A percentile compares a stretch with the other conserved stretches of the same genome.
These are phyloP conservation scores for Xeromyces bisporus DNA, from an alignment of 495 filamentous ascomycete species.

Conservation along the genomic window DNA sequence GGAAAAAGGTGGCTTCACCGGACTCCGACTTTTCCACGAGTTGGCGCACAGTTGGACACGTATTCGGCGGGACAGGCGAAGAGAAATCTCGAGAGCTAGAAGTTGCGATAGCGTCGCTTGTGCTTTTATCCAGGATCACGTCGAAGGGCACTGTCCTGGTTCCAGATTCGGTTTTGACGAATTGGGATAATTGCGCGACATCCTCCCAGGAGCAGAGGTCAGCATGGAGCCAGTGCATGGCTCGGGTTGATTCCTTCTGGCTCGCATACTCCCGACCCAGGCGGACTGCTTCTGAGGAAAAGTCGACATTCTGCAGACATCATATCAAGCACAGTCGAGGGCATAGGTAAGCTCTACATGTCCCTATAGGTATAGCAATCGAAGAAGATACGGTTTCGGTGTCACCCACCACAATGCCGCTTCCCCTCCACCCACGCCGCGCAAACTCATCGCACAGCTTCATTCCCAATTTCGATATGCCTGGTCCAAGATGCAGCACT, in stretches of 20 bases:
- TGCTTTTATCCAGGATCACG: constrained; percentile 27
- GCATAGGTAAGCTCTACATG: no score
- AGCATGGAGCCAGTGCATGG: constrained; percentile 22
- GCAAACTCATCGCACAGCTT: constrained; percentile 18
- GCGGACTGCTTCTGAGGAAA: constrained; percentile 27
- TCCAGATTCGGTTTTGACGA: no score
- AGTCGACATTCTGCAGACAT: constrained; percentile 30
- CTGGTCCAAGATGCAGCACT: constrained; percentile 25
- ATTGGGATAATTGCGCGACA: constrained; percentile 9
- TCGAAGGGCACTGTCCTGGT: constrained; percentile 26
- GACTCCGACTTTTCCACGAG: constrained; percentile 2
- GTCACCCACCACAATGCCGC: constrained; percentile 25
- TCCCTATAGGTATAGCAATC: no score
- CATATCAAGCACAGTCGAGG: no score
- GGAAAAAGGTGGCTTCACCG: constrained; percentile 7
- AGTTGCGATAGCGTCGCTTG: constrained; percentile 27
- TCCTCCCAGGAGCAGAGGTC: constrained; percentile 23
- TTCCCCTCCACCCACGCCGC: constrained; percentile 13
- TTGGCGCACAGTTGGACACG: constrained; percentile 13
- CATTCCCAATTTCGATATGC: constrained; percentile 20
- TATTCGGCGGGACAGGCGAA: constrained; percentile 2
- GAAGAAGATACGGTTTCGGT: no score
- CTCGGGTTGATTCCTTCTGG: constrained; percentile 5
- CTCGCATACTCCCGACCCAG: constrained; percentile 14
- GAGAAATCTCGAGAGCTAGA: constrained; percentile 7